A percentile compares a stretch with the other conserved stretches of the same genome.
These are phyloP conservation scores for Climacium dendroides DNA, from an alignment of 225 moss, liverwort and hornwort genomes.

Conservation along the genomic window DNA sequence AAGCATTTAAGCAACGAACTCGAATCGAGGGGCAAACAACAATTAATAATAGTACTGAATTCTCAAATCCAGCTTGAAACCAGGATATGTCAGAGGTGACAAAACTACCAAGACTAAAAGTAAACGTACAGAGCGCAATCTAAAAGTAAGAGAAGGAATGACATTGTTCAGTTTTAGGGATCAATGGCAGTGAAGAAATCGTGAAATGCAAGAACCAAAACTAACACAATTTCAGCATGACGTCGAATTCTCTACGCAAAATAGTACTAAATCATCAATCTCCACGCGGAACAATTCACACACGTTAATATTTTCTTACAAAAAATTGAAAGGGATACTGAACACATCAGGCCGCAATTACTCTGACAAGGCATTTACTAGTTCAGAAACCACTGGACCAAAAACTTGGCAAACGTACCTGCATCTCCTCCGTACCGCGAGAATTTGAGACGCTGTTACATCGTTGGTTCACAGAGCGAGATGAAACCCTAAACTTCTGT, in stretches of 20 bases:
- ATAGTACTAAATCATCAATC: background rate
- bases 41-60: background rate
- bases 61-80: background rate
- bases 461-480: background rate
- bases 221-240: background rate
- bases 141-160: background rate
- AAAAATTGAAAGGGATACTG: background rate
- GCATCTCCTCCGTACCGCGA: conserved; percentile 16
- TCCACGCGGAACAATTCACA: background rate
- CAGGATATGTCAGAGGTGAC: background rate
- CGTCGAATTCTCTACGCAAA: background rate
- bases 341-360: background rate
- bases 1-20: background rate
- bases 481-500: background rate
- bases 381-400: background rate
- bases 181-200: background rate
- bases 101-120: background rate
- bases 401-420: background rate
- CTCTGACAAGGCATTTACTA: background rate
- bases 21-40: background rate
- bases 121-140: background rate
- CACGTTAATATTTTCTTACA: background rate
- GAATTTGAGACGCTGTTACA: conserved; percentile 21
- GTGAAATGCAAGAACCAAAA: background rate
- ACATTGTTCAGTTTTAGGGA: background rate